These are phyloP conservation scores for Malus hybrid DNA, from an alignment of 331 rosid species.

Conservation along the genomic window DNA sequence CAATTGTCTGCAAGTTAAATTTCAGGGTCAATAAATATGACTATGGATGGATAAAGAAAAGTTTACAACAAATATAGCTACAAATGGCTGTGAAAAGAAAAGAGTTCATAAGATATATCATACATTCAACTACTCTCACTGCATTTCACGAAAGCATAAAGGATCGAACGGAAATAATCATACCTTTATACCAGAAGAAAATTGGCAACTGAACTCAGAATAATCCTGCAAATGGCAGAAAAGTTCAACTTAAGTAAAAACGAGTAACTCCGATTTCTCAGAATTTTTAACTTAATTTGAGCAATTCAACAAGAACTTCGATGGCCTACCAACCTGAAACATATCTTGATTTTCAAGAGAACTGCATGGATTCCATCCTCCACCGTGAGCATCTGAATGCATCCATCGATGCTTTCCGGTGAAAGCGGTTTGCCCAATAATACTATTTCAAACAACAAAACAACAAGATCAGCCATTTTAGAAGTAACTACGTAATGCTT, in stretches of 20 bases:
- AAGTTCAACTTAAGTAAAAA: background rate
- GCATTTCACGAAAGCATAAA: background rate
- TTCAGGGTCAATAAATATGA: constrained; percentile 16
- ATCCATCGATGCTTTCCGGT: constrained; percentile 63
- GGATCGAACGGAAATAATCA: background rate
- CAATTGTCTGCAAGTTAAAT: constrained; percentile 63
- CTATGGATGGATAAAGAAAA: background rate
- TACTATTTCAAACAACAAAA: constrained; percentile 25
- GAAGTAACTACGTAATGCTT: background rate
- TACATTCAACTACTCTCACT: background rate
- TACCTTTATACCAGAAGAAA: constrained; percentile 79
- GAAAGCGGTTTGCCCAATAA: constrained; percentile 71
- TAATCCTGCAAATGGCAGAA: constrained; percentile 35
- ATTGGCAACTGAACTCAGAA: constrained; percentile 40
- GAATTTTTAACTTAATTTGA: background rate
- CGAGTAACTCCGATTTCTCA: background rate
- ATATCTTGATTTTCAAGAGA: constrained; percentile 12
- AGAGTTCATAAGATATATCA: background rate
- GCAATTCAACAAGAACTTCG: background rate
- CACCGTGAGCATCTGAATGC: constrained; percentile 37
- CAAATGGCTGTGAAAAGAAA: background rate
- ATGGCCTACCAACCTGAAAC: constrained; percentile 27
- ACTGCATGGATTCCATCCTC: constrained; percentile 29
- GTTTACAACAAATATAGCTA: background rate
- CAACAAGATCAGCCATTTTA: constrained; percentile 14